Conservation (phyloP, 768 basidiomycete species). For the Mycena chlorophos region DNA sequence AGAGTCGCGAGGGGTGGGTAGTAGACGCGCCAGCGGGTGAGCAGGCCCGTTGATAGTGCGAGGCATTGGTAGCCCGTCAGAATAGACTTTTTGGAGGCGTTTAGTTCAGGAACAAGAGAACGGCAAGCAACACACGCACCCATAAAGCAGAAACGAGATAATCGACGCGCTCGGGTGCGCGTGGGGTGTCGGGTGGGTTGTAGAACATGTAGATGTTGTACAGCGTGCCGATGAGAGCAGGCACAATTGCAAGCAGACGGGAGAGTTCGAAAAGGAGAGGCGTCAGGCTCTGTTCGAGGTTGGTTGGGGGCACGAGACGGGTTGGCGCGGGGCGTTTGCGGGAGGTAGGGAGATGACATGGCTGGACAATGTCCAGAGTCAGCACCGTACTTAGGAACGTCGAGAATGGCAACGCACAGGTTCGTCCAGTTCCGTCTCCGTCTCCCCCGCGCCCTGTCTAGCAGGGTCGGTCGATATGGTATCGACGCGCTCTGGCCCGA, state of each 20-base stretch:
- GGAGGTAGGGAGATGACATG: slow-evolving; percentile 67
- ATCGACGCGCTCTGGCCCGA: slow-evolving; percentile 38
- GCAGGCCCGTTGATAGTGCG: slow-evolving; percentile 81
- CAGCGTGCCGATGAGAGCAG: slow-evolving; percentile 65
- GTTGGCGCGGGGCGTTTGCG: slow-evolving; percentile 55
- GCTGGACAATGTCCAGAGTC: slow-evolving; percentile 35
- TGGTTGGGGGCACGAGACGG: slow-evolving; percentile 49
- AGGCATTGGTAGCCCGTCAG: slow-evolving; percentile 91
- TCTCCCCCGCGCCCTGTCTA: slow-evolving; percentile 66
- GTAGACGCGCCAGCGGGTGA: slow-evolving; percentile 87
- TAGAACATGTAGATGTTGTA: slow-evolving; percentile 60
- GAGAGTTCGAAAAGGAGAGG: slow-evolving; percentile 70
- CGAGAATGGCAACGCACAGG: slow-evolving; percentile 47
- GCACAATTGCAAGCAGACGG: slow-evolving; percentile 70
- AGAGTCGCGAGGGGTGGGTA: slow-evolving; percentile 87
- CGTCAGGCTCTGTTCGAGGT: slow-evolving; percentile 48
- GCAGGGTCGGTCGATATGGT: slow-evolving; percentile 66
- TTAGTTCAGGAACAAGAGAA: not conserved
- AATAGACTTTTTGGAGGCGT: slow-evolving; percentile 53
- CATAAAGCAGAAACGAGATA: slow-evolving; percentile 69
- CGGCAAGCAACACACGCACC: slow-evolving; percentile 43
- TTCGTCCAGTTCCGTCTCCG: slow-evolving; percentile 78
- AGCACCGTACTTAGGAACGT: not conserved
- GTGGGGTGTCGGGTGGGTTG: slow-evolving; percentile 39
- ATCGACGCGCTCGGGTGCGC: slow-evolving; percentile 57